phyloP scores from a whole-genome alignment of 2,329 filamentous ascomycete species.

The Ceratocystis albifundus region DNA sequence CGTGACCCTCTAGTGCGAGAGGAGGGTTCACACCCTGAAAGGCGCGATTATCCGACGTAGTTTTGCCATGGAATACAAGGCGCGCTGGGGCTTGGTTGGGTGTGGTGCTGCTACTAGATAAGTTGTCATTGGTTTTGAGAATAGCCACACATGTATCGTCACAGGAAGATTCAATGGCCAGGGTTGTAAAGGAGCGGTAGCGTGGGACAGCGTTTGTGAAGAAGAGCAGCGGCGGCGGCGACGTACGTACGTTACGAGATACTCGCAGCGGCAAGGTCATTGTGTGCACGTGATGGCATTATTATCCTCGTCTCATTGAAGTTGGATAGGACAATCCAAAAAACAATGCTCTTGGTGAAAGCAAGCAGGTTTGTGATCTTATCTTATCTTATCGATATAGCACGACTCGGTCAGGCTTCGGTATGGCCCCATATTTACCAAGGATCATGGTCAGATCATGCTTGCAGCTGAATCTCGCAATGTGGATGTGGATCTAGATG shows the following conservation, averaged over 20 bases:
- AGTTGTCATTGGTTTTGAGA: conserved; percentile 36
- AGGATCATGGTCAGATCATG: background rate
- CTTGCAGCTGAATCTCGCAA: conserved; percentile 1
- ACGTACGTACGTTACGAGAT: background rate
- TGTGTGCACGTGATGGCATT: background rate
- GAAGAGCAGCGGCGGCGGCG: background rate
- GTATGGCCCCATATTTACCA: background rate
- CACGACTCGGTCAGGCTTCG: background rate
- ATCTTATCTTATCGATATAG: conserved; percentile 11
- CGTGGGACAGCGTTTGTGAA: background rate
- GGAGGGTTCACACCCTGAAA: conserved; percentile 73
- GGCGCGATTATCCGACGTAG: conserved; percentile 65
- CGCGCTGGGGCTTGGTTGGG: conserved; percentile 32
- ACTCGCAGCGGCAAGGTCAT: background rate
- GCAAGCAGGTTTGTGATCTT: background rate
- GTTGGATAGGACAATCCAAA: background rate
- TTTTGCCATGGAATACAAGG: conserved; percentile 67
- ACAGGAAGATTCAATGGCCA: conserved; percentile 77
- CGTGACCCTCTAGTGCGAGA: conserved; percentile 64
- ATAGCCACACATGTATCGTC: conserved; percentile 89
- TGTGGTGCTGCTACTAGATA: background rate
- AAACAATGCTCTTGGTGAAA: conserved; percentile 2
- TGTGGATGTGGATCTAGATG: background rate
- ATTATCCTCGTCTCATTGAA: too few relatives aligned
- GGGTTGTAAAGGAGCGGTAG: conserved; percentile 38